phyloP scores from a whole-genome alignment of 768 basidiomycete genomes.

The Phlebiopsis flavidoalba region DNA sequence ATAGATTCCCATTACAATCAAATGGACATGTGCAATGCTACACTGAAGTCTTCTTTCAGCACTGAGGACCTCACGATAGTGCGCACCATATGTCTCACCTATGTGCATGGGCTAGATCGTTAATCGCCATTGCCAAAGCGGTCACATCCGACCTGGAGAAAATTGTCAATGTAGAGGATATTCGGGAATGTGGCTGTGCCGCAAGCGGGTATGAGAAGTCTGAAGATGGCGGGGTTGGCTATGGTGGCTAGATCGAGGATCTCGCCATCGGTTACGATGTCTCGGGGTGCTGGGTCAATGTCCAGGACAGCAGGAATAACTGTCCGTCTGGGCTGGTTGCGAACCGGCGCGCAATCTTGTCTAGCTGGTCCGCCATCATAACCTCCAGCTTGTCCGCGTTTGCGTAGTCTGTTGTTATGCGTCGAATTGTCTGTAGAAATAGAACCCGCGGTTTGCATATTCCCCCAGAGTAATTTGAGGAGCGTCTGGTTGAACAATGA shows the following conservation, averaged over 20 bases:
- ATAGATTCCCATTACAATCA: no score
- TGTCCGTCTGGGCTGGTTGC: background rate
- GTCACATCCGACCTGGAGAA: constrained; percentile 8
- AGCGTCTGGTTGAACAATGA: constrained; percentile 8
- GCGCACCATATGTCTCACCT: background rate
- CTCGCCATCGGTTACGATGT: constrained; percentile 4
- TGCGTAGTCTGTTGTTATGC: constrained; percentile 11
- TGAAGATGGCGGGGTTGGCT: constrained; percentile 5
- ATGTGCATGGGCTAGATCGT: background rate
- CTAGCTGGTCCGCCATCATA: constrained; percentile 10
- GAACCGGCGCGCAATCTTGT: constrained; percentile 3
- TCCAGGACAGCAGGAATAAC: constrained; percentile 13
- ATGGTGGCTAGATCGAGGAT: constrained; percentile 5
- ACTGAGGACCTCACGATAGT: background rate
- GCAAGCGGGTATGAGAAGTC: background rate
- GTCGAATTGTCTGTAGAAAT: constrained; percentile 9
- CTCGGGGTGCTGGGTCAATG: constrained; percentile 4
- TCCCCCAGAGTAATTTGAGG: constrained; percentile 5
- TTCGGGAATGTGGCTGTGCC: constrained; percentile 7
- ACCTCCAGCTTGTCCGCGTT: constrained; percentile 3
- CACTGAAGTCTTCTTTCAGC: background rate
- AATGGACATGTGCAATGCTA: background rate
- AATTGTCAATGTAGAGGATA: constrained; percentile 13
- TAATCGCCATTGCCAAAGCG: constrained; percentile 9
- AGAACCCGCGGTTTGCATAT: constrained; percentile 8